These are phyloP conservation scores for Rhynchosporium secalis DNA, from an alignment of 2,329 filamentous ascomycete species.

Conservation along the genomic window DNA sequence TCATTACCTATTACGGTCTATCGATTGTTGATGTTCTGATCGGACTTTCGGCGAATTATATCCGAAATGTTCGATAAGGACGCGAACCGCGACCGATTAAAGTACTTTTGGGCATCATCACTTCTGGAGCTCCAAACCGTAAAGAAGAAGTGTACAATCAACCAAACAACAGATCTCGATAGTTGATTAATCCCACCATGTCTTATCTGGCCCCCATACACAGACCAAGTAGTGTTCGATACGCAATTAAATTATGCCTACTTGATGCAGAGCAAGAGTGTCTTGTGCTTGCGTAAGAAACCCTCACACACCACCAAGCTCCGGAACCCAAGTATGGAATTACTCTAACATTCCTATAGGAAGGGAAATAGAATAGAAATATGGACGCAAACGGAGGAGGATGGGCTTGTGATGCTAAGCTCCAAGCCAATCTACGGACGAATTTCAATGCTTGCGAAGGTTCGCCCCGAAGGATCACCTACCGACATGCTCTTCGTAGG, in stretches of 20 bases:
- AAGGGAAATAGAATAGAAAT: constrained; percentile 86
- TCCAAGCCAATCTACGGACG: constrained; percentile 80
- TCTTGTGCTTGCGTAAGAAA: constrained; percentile 75
- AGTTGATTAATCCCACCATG: constrained; percentile 54
- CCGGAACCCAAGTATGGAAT: neutral
- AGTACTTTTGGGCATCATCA: constrained; percentile 10
- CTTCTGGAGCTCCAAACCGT: neutral
- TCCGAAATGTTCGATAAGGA: constrained; percentile 15
- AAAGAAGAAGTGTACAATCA: neutral
- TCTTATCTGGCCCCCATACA: constrained; percentile 95
- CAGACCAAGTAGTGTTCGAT: constrained; percentile 83
- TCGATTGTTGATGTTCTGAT: neutral
- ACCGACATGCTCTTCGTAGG: constrained; percentile 90
- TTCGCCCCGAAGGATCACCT: constrained; percentile 70
- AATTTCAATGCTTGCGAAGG: constrained; percentile 78
- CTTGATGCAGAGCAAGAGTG: constrained; percentile 74
- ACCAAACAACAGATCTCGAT: neutral
- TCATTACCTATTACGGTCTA: too few relatives aligned
- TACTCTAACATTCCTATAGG: constrained; percentile 45
- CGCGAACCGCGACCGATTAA: constrained; percentile 4
- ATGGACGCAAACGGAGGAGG: constrained; percentile 68
- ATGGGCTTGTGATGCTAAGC: constrained; percentile 64
- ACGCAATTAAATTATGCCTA: constrained; percentile 81
- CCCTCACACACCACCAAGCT: constrained; percentile 20
- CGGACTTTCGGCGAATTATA: constrained; percentile 1